Evolutionary conservation across 495 filamentous ascomycete species (phyloP).

Genomic region (Talaromyces thailandensis): DNA sequence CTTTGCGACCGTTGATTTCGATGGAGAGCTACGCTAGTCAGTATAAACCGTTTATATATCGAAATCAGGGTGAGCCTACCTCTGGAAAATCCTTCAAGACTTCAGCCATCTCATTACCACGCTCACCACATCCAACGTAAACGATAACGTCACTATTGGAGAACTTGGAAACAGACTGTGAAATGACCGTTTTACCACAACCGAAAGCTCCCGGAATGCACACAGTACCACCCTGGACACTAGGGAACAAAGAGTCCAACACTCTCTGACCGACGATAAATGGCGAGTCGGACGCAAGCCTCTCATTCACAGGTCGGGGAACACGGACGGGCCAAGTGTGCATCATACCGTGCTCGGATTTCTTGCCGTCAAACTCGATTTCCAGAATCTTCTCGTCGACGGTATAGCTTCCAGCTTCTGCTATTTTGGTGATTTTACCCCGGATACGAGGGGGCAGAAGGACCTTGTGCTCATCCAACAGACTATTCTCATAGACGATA

Average conservation of each 20-base stretch:
- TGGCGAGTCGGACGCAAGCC: constrained; percentile 74
- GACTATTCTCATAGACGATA: constrained; percentile 88
- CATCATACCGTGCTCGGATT: constrained; percentile 92
- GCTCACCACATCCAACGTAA: constrained; percentile 97
- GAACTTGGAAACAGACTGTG: constrained; percentile 96
- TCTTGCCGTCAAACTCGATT: constrained; percentile 93
- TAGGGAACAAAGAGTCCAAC: constrained; percentile 94
- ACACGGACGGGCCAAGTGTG: constrained; percentile 99
- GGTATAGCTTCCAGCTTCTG: constrained; percentile 83
- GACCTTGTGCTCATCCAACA: constrained; percentile 92
- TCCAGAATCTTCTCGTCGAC: constrained; percentile 92
- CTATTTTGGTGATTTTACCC: constrained; percentile 86
- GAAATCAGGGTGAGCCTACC: constrained; percentile 23
- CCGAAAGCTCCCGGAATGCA: constrained; percentile 98
- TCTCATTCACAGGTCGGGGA: constrained; percentile 82
- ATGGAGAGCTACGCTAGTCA: constrained; percentile 60
- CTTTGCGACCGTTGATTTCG: constrained; percentile 80
- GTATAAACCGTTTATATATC: not conserved
- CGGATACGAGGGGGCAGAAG: constrained; percentile 83
- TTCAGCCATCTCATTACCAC: constrained; percentile 99
- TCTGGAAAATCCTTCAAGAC: constrained; percentile 99
- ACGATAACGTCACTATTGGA: constrained; percentile 99
- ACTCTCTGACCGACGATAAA: constrained; percentile 96
- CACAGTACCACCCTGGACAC: constrained; percentile 93
- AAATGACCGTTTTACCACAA: constrained; percentile 99